A percentile compares a stretch with the other conserved stretches of the same genome.
phyloP scores from a whole-genome alignment of 129 eudicot species.

The Heracleum sosnowskyi region DNA sequence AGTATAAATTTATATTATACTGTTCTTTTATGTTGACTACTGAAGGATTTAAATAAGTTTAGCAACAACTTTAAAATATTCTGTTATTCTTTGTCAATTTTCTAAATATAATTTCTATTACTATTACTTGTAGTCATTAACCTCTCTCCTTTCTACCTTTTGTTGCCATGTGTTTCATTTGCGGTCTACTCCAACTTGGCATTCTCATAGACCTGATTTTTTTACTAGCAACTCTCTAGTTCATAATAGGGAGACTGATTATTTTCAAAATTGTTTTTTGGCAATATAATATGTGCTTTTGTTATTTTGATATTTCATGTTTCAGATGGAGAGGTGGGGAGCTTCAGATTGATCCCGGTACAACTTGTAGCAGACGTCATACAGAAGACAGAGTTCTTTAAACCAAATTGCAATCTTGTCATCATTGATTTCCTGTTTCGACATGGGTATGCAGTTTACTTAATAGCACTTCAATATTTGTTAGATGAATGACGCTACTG shows the following conservation, averaged over 20 bases:
- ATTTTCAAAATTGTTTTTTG: background rate
- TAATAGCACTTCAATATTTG: background rate
- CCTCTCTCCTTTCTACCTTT: background rate
- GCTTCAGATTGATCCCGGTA: slow-evolving; percentile 62
- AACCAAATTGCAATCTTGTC: slow-evolving; percentile 78
- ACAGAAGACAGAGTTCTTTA: slow-evolving; percentile 46
- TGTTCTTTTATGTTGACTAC: background rate
- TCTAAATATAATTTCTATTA: background rate
- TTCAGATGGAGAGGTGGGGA: slow-evolving; percentile 89
- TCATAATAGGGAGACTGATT: background rate
- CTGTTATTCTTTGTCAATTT: background rate
- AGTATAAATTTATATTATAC: background rate
- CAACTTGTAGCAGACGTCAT: slow-evolving; percentile 56
- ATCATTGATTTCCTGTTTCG: slow-evolving; percentile 77
- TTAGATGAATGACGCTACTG: background rate
- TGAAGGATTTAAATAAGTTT: background rate
- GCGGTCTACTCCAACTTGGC: background rate
- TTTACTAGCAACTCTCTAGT: background rate
- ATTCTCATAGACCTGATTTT: background rate
- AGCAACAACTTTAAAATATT: background rate
- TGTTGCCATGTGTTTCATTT: background rate
- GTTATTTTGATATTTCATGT: background rate
- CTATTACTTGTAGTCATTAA: background rate
- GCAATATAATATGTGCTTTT: background rate
- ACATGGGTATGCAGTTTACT: slow-evolving; percentile 57